Evolutionary conservation across 2,329 filamentous ascomycete genomes (phyloP).

Genomic region (Exophiala mesophila): DNA sequence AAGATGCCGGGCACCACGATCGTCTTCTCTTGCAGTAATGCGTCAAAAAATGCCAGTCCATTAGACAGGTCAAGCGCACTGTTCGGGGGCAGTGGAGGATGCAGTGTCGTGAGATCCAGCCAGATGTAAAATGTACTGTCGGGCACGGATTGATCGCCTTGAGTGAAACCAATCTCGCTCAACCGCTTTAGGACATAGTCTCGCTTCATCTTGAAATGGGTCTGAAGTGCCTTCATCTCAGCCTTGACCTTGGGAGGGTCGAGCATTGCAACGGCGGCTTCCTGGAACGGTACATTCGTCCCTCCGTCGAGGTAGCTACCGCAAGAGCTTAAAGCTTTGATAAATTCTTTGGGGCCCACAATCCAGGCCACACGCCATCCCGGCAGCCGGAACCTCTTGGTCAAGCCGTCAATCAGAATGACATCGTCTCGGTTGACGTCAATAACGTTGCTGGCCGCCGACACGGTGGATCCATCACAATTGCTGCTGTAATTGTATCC

Average conservation of each 20-base stretch:
- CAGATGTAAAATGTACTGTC: constrained; percentile 95
- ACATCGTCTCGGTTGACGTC: constrained; percentile 90
- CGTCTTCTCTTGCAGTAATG: constrained; percentile 86
- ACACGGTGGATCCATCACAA: constrained; percentile 87
- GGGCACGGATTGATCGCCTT: constrained; percentile 68
- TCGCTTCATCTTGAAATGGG: constrained; percentile 86
- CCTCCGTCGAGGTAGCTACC: constrained; percentile 93
- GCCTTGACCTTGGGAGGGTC: constrained; percentile 71
- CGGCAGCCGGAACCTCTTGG: constrained; percentile 92
- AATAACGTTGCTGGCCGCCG: constrained; percentile 76
- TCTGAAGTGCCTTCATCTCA: constrained; percentile 87
- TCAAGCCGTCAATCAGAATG: constrained; percentile 89
- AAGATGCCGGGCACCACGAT: constrained; percentile 97
- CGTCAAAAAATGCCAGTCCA: constrained; percentile 94
- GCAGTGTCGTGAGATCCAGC: constrained; percentile 53
- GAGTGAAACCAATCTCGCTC: constrained; percentile 72
- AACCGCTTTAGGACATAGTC: constrained; percentile 83
- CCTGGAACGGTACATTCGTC: constrained; percentile 91
- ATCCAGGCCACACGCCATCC: constrained; percentile 98
- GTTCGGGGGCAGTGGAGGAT: constrained; percentile 50
- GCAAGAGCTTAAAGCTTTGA: constrained; percentile 86
- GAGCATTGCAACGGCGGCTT: constrained; percentile 90
- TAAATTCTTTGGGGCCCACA: constrained; percentile 90
- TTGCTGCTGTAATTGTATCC: constrained; percentile 93
- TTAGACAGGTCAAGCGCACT: constrained; percentile 72